phyloP scores from a whole-genome alignment of 768 basidiomycete genomes.

The Termitomyces sp. region DNA sequence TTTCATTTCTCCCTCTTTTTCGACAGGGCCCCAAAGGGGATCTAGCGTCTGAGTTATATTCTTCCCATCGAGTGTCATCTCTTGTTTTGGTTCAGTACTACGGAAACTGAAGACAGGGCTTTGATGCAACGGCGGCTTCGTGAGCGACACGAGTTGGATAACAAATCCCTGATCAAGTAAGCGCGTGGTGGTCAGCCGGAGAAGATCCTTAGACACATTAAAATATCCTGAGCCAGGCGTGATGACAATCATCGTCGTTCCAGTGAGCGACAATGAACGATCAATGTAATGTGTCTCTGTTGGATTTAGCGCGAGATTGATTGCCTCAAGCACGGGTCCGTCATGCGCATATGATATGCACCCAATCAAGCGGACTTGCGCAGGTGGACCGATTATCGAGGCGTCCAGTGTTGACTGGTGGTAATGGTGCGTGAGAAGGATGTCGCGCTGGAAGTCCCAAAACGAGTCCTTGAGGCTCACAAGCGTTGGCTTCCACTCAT shows the following conservation, averaged over 20 bases:
- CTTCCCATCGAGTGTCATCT: constrained; percentile 39
- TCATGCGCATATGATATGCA: constrained; percentile 86
- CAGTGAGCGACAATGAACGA: constrained; percentile 87
- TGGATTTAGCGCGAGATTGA: constrained; percentile 90
- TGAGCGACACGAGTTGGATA: constrained; percentile 82
- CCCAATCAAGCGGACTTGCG: constrained; percentile 71
- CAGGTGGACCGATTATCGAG: constrained; percentile 36
- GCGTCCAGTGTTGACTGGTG: constrained; percentile 61
- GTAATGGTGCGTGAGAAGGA: constrained; percentile 86
- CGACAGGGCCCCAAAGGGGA: constrained; percentile 73
- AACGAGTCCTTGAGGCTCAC: constrained; percentile 86
- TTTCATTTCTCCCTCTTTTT: constrained; percentile 39
- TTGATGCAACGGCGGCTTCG: constrained; percentile 89
- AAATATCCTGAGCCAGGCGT: constrained; percentile 95
- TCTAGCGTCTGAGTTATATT: constrained; percentile 49
- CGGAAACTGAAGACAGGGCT: constrained; percentile 92
- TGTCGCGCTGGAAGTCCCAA: constrained; percentile 89
- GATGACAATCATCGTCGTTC: constrained; percentile 76
- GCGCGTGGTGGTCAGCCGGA: constrained; percentile 89
- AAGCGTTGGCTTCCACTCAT: constrained; percentile 86
- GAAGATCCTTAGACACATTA: constrained; percentile 83
- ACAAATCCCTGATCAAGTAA: constrained; percentile 93
- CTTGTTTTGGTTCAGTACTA: constrained; percentile 54
- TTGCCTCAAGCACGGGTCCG: constrained; percentile 90
- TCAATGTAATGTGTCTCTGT: constrained; percentile 95